These are phyloP conservation scores for Fusarium euwallaceae DNA, from an alignment of 2,329 filamentous ascomycete species.

Conservation along the genomic window DNA sequence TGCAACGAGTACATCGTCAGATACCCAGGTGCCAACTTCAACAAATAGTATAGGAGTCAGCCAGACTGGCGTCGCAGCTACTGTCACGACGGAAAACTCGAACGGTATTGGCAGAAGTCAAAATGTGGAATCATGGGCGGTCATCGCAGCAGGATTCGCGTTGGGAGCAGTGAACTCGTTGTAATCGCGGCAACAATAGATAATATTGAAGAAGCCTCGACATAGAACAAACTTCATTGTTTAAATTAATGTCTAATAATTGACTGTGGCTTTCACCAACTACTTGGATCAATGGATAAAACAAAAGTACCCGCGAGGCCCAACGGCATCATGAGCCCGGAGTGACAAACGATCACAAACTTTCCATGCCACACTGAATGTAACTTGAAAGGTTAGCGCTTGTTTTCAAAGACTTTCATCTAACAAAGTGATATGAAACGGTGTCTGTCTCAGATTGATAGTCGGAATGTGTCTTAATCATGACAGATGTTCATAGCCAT, in stretches of 20 bases:
- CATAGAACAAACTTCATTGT: not conserved
- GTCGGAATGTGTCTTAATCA: slow-evolving; percentile 8
- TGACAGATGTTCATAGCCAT: slow-evolving; percentile 6
- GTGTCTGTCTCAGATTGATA: slow-evolving; percentile 4
- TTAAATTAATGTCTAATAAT: not conserved
- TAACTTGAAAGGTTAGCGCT: not conserved
- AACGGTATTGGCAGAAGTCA: not conserved
- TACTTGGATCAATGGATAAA: not conserved
- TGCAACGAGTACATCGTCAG: not conserved
- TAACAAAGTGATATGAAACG: not conserved
- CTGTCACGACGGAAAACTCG: not conserved
- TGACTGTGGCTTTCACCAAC: too few species aligned
- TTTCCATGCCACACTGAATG: too few species aligned
- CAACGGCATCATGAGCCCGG: not conserved
- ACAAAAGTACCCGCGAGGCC: not conserved
- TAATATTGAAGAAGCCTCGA: not conserved
- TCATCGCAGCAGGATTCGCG: not conserved
- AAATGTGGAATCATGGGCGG: not conserved
- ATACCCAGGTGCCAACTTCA: not conserved
- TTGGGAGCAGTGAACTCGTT: not conserved
- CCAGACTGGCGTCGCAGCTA: not conserved
- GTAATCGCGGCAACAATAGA: too few species aligned
- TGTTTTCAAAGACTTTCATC: not conserved
- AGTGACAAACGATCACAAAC: not conserved
- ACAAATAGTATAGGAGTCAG: not conserved